Evolutionary conservation across 2,329 filamentous ascomycete species (phyloP).

Genomic region (Drechmeria coniospora): DNA sequence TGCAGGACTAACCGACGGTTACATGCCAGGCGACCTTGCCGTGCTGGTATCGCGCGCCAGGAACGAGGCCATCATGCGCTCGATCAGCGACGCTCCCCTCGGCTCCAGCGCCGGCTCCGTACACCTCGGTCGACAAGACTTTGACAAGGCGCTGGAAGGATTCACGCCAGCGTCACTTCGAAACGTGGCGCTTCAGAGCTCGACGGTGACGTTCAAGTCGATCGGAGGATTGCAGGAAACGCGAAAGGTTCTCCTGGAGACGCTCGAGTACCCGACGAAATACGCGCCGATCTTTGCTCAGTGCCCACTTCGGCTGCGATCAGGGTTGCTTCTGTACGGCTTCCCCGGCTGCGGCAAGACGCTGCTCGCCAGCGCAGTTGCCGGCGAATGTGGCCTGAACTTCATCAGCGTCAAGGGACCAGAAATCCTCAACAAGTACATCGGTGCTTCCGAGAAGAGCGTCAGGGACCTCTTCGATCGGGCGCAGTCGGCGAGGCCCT

Average conservation of each 20-base stretch:
- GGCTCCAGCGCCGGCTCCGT: constrained; percentile 34
- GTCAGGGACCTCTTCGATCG: constrained; percentile 91
- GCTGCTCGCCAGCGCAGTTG: constrained; percentile 86
- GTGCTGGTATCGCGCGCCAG: constrained; percentile 75
- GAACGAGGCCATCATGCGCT: constrained; percentile 83
- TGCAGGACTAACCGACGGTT: constrained; percentile 87
- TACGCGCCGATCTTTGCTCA: constrained; percentile 96
- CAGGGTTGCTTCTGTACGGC: constrained; percentile 82
- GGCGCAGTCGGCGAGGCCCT: constrained; percentile 78
- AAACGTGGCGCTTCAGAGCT: constrained; percentile 86
- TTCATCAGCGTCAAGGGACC: constrained; percentile 98
- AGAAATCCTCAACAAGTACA: constrained; percentile 98
- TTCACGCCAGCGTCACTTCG: constrained; percentile 92
- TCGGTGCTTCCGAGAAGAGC: constrained; percentile 90
- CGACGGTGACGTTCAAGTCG: constrained; percentile 78
- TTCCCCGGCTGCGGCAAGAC: constrained; percentile 96
- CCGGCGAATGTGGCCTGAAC: constrained; percentile 91
- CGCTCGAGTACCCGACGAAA: constrained; percentile 89
- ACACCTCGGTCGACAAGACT: constrained; percentile 58
- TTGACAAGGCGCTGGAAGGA: constrained; percentile 69
- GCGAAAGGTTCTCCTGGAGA: constrained; percentile 82
- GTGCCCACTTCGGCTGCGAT: constrained; percentile 86
- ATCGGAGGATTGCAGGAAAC: constrained; percentile 84
- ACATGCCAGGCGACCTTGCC: constrained; percentile 89
- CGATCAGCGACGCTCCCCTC: constrained; percentile 41